Base-by-base conservation (phyloP, 805 yeast species). In the Sugiyamaella smithiae region DNA sequence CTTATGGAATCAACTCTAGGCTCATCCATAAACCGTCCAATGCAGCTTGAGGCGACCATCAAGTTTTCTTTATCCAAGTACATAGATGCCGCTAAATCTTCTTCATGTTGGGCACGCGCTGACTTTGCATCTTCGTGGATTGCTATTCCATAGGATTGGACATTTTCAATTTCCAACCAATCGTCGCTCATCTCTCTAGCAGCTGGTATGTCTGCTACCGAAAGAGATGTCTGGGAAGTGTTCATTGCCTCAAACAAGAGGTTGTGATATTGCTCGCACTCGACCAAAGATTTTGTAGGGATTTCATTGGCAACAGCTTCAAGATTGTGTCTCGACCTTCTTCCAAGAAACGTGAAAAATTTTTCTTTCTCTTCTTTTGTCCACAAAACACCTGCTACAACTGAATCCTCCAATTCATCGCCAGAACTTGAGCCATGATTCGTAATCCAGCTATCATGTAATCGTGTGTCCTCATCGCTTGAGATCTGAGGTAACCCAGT, bases 241-340 rank as follows among this genome's bases (percentile, higher is more conserved):
- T 31, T 31, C 1, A 40, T 26, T 8, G 40, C 45, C 8, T 31
- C 11, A 36, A 14, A 25, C 28, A 60, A 43, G 24, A 54, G 29
- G 31, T 57, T 52, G 31, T 58, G 58, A 46, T 60, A 60, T 31
- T 49, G 53, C 37, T 61, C 60, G 17, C 52, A 52, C 46, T 60
- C 63, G 2, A 44, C 49, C 11, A 58, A 44, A 9, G 54, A 48
- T 40, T 60, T 60, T 1, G 63, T 50, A 8, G 51, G 53, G 9
- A 60, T 45, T 14, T 38, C 51, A 8, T 29, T 35, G 4, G 64
- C 58, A 1, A 60, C 55, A 4, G 44, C 60, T 1, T 9, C 53
- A 7, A 60, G 41, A 40, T 53, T 32, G 31, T 60, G 63, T 12
- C 62, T 32, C 7, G 62, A 55, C 22, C 43, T 40, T 1, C 64